Base-by-base conservation (phyloP, 352 stramenopile species). In the Saprolegnia diclina region DNA sequence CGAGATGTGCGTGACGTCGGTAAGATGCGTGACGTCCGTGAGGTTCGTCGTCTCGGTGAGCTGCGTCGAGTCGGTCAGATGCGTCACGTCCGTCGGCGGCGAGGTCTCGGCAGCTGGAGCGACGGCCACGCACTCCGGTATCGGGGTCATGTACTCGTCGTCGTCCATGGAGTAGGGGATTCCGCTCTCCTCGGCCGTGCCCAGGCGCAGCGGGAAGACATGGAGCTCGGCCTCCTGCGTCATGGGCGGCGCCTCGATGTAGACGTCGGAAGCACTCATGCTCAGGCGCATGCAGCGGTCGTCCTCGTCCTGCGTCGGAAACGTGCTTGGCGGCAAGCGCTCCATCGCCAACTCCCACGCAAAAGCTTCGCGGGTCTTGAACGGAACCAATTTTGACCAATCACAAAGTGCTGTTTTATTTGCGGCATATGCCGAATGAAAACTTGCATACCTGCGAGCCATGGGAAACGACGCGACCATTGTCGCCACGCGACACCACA, bases 81-180 rank as follows among this genome's bases (percentile, higher is more conserved):
- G 78, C 72, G 4, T 21, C 64, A 5, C 85, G 48, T 22, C 42
- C 13, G 42, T 48, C 18, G 42, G 13, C 11, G 18, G 18, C 13
- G 42, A 48, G 18, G 42, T 19, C 19, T 61, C 62, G 16, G 26
- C 62, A 35, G 19, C 24, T 24, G 72, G 77, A 67, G 65, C 62
- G 32, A 71, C 78, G n/a, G 73, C 73, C 26, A 74, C 71, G 55
- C 74, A 77, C 22, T 77, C 74, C 5, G 65, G 24, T 21, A 40
- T 68, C 56, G 76, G 69, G n/a, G 74, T 56, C 11, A 66, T 67
- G 35, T 81, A 68, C 5, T 77, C 74, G 40, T 69, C 52, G 22
- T 59, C 54, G 14, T 55, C 42, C 13, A n/a, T n/a, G 42, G 11
- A 48, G 42, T 11, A 48, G 13, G 42, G 10, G 71, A 65, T 18